Conservation (phyloP, 768 basidiomycete genomes). For the Boletellus emodensis region DNA sequence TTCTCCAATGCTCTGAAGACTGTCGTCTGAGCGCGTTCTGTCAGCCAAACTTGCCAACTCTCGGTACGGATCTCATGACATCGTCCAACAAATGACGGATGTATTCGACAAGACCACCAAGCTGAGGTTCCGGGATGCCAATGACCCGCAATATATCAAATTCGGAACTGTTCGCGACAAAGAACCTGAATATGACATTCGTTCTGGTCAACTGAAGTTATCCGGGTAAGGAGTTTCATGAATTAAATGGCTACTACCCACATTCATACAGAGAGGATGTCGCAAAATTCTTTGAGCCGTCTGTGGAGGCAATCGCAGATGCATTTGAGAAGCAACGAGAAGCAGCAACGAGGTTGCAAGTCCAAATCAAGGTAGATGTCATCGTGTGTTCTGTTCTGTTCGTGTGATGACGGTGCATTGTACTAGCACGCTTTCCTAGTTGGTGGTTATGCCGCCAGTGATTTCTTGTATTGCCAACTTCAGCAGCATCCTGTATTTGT, state of each 20-base stretch:
- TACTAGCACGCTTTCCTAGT: conserved; percentile 41
- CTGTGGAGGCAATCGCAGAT: conserved; percentile 32
- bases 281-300: conserved; percentile 40
- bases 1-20: neutral
- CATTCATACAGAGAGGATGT: conserved; percentile 30
- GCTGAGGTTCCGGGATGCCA: conserved; percentile 35
- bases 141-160: conserved; percentile 34
- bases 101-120: conserved; percentile 37
- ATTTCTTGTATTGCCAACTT: conserved; percentile 1
- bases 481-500: conserved; percentile 31
- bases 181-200: conserved; percentile 33
- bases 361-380: conserved; percentile 23
- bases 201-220: conserved; percentile 35
- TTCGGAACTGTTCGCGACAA: conserved; percentile 37
- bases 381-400: neutral
- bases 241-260: neutral
- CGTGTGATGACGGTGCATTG: too few relatives aligned
- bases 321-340: conserved; percentile 30
- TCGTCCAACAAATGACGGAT: conserved; percentile 31
- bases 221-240: conserved; percentile 28
- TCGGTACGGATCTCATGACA: conserved; percentile 23
- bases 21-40: neutral
- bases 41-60: conserved; percentile 31
- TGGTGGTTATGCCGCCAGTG: conserved; percentile 43
- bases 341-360: conserved; percentile 14